Base-by-base conservation (phyloP, 1,284 basidiomycete species). In the Baeospora myosura region DNA sequence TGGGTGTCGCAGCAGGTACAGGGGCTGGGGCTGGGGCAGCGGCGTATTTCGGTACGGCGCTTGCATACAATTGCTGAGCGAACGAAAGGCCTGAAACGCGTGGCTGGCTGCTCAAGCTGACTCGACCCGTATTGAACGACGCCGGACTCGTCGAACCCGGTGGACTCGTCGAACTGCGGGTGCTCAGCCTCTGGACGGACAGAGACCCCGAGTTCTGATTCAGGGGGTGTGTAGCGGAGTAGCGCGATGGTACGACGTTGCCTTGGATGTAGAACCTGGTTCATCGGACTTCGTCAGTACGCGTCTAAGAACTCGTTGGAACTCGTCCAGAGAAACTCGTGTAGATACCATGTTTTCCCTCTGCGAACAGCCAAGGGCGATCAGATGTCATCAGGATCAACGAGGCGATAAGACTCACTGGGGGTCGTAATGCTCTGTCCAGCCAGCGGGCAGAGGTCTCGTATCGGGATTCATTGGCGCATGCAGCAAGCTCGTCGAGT, bases 51-150 rank as follows among this genome's bases (percentile, higher is more conserved):
- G 38, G 26, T 3, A 16, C 24, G 2, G 36, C 36, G 24, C 38
- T 40, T 11, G 38, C 38, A 23, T 40, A 40, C 8, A 40, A n/a
- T 26, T 17, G 23, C 26, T 40, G 38, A 16, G 38, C 38, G 5
- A 16, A 8, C 14, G 38, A 29, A 8, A 40, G 16, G 3, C 36
- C 36, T 21, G 36, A n/a, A 14, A 18, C 14, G 2, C 11, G 12
- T 14, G 32, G 32, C n/a, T n/a, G n/a, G n/a, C n/a, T n/a, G n/a
- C n/a, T n/a, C n/a, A n/a, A n/a, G n/a, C n/a, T n/a, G n/a, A n/a
- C n/a, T n/a, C n/a, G n/a, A n/a, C n/a, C n/a, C n/a, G n/a, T n/a
- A n/a, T n/a, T n/a, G n/a, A n/a, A n/a, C n/a, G n/a, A 33, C 7
- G 8, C 32, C 7, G 12, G 12, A 33, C 32, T 17, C 32, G 32